Base-by-base conservation (phyloP, 257 asterid species). In the Marsdenia floribunda region DNA sequence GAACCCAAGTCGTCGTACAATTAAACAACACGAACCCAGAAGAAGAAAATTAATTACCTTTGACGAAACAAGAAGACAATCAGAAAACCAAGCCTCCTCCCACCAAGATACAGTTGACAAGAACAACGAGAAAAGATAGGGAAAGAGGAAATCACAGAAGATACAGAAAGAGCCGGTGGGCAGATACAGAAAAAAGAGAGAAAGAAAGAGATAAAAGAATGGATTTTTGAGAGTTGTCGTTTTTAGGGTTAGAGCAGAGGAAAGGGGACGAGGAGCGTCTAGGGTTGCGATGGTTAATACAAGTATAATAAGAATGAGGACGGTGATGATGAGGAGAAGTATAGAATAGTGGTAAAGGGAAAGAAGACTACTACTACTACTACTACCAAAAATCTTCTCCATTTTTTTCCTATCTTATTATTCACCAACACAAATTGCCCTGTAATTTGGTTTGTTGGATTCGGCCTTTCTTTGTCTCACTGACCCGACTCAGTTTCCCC, bases 311-410 rank as follows among this genome's bases (percentile, higher is more conserved):
- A 14, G 16, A 15, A 50, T 12, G 19, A 50, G 9, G 54, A 55
- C 21, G 70, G 26, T 26, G 73, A 68, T 38, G 68, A 26, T 1
- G n/a, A 58, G 58, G 54, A 33, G 37, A 33, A 57, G 65, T 44
- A 49, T 58, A 79, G 79, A 59, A 79, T 81, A 75, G 61, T n/a
- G 38, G 83, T 74, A 50, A 49, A 79, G 80, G 93, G 81, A 80
- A 87, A 82, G 86, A 83, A 79, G 89, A 84, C 91, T 85, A 19
- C 88, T 76, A 19, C 88, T 77, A 87, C 53, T 85, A 19, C 88
- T 76, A 19, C 88, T 77, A 87, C 53, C 38, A 22, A 83, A 80
- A 81, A 87, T 90, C 95, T 85, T 88, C 90, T 87, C 94, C 92
- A 81, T 90, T 87, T 86, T 87, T 82, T 86, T 80, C 58, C 75